Evolutionary conservation across 768 basidiomycete genomes (phyloP).

Genomic region (Pleurotus giganteus): DNA sequence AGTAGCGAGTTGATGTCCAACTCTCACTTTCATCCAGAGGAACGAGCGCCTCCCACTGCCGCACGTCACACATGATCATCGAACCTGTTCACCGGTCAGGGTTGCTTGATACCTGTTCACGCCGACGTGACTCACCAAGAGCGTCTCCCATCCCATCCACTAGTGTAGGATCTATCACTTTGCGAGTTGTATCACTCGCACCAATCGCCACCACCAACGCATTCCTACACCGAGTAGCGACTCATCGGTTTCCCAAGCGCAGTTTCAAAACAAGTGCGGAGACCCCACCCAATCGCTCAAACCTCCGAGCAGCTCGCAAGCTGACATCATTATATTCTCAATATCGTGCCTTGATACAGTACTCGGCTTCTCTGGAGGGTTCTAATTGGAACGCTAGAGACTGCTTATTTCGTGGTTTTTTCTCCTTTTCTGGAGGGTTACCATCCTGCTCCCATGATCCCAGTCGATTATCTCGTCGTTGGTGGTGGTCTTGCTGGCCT

Average conservation of each 20-base stretch:
- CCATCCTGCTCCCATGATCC: neutral
- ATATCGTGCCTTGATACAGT: neutral
- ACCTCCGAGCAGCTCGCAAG: conserved; percentile 9
- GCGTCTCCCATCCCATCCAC: too few relatives aligned
- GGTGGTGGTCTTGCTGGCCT: conserved; percentile 19
- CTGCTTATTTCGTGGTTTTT: neutral
- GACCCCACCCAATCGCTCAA: neutral
- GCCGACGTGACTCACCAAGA: too few relatives aligned
- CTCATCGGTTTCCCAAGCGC: conserved; percentile 3
- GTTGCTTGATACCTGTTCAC: too few relatives aligned
- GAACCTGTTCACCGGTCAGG: too few relatives aligned
- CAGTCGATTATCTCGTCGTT: conserved; percentile 6
- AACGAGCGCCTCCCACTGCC: too few relatives aligned
- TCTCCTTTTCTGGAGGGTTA: neutral
- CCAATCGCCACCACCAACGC: neutral
- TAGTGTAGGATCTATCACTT: too few relatives aligned
- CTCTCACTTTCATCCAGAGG: too few relatives aligned
- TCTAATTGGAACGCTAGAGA: neutral
- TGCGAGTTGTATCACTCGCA: too few relatives aligned
- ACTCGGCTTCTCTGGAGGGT: neutral
- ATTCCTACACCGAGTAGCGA: neutral
- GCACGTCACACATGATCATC: too few relatives aligned
- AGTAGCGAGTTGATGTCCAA: too few relatives aligned
- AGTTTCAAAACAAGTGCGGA: neutral
- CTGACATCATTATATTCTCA: conserved; percentile 1